These are phyloP conservation scores for Dactylellina leptospora DNA, from an alignment of 2,329 filamentous ascomycete genomes.

Conservation along the genomic window DNA sequence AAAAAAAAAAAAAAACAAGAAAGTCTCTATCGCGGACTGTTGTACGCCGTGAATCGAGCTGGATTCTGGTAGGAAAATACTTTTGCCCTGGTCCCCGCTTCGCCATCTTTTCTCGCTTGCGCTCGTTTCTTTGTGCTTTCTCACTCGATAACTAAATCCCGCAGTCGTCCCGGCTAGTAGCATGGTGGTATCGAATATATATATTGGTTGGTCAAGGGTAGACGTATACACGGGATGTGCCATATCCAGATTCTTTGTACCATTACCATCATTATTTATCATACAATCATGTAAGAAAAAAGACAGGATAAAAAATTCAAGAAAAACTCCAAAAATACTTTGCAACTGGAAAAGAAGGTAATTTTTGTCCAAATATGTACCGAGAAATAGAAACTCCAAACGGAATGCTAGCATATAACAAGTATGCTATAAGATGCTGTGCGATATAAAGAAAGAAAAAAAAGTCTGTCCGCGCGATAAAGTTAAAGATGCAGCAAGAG, in stretches of 20 bases:
- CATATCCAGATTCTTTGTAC: background rate
- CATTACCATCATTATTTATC: constrained; percentile 48
- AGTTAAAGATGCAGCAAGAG: background rate
- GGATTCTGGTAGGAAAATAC: no score
- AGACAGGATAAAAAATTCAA: background rate
- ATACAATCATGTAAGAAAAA: constrained; percentile 35
- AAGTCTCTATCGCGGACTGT: no score
- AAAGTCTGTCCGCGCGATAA: background rate
- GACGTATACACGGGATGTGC: no score
- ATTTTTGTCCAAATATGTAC: constrained; percentile 44
- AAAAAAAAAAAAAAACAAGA: no score
- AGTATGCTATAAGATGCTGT: constrained; percentile 15
- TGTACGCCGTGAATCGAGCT: no score
- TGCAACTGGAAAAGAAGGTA: constrained; percentile 6
- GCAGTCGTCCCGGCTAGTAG: no score
- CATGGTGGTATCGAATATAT: no score
- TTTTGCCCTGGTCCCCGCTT: no score
- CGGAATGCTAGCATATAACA: constrained; percentile 40
- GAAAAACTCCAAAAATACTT: background rate
- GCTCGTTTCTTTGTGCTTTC: no score
- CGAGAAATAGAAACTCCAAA: constrained; percentile 49
- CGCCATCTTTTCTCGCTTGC: no score
- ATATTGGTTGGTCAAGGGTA: no score
- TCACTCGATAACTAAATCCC: no score
- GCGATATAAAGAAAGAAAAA: constrained; percentile 13